Conservation (phyloP, 768 basidiomycete species). For the Lentinula sp. region DNA sequence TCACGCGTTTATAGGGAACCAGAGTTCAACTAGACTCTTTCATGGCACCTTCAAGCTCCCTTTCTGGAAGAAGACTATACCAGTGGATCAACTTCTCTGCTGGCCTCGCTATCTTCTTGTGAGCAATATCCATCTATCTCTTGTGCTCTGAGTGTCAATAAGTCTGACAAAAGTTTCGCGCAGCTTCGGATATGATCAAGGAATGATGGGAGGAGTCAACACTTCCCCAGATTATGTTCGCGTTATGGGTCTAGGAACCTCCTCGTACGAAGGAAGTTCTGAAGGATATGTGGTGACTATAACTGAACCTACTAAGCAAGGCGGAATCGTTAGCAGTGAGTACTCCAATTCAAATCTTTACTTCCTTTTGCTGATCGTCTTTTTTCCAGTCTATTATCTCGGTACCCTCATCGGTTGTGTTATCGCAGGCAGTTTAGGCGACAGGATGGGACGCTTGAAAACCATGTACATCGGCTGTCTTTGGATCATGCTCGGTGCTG, state of each 20-base stretch:
- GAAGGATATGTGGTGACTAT: slow-evolving; percentile 37
- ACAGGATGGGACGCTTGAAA: slow-evolving; percentile 32
- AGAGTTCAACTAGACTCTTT: too few species aligned
- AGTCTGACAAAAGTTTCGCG: background rate
- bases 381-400: slow-evolving; percentile 29
- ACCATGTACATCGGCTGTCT: slow-evolving; percentile 32
- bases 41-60: background rate
- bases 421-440: slow-evolving; percentile 33
- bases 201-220: slow-evolving; percentile 44
- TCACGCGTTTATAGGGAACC: too few species aligned
- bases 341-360: background rate
- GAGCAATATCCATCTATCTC: slow-evolving; percentile 1
- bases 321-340: slow-evolving; percentile 37
- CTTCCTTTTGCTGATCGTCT: background rate
- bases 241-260: slow-evolving; percentile 32
- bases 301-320: slow-evolving; percentile 35
- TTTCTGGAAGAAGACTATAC: slow-evolving; percentile 17
- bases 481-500: slow-evolving; percentile 35
- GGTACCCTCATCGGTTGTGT: slow-evolving; percentile 35
- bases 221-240: slow-evolving; percentile 36
- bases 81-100: slow-evolving; percentile 23
- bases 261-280: slow-evolving; percentile 30
- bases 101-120: slow-evolving; percentile 26
- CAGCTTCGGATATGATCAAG: slow-evolving; percentile 44
- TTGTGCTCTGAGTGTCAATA: background rate